phyloP scores from a whole-genome alignment of 2,329 filamentous ascomycete genomes.

The Chrysoporthe deuterocubensis region DNA sequence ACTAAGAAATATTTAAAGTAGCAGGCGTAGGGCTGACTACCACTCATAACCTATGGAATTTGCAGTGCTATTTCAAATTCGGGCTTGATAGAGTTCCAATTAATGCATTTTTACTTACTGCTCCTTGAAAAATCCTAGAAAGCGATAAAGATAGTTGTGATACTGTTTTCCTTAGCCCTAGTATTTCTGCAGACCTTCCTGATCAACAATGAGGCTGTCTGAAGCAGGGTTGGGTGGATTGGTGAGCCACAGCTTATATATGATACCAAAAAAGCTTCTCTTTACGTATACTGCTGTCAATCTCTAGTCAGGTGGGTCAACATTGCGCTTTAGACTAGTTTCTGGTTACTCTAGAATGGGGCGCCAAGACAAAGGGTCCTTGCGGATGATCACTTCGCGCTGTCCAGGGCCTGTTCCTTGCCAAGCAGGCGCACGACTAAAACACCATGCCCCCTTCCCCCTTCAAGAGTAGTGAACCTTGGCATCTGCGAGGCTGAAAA shows the following conservation, averaged over 20 bases:
- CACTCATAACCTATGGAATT: neutral
- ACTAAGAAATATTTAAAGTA: neutral
- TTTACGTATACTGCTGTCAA: neutral
- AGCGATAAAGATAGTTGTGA: no score
- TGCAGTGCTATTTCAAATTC: neutral
- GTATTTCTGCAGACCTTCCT: neutral
- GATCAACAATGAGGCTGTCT: neutral
- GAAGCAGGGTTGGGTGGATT: neutral
- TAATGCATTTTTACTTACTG: no score
- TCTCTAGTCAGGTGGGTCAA: neutral
- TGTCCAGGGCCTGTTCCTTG: slow-evolving; percentile 1
- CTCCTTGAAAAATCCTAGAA: no score
- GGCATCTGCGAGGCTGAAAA: neutral
- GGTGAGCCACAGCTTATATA: neutral
- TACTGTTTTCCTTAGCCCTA: no score
- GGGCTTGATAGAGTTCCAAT: no score
- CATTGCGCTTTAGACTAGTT: neutral
- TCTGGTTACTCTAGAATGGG: neutral
- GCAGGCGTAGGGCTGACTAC: neutral
- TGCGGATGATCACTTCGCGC: neutral
- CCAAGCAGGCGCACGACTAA: neutral
- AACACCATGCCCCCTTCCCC: neutral
- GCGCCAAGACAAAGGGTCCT: neutral
- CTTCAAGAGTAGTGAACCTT: slow-evolving; percentile 1
- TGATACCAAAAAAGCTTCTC: neutral